These are phyloP conservation scores for Clarireedia hainanense DNA, from an alignment of 2,329 filamentous ascomycete species.

Conservation along the genomic window DNA sequence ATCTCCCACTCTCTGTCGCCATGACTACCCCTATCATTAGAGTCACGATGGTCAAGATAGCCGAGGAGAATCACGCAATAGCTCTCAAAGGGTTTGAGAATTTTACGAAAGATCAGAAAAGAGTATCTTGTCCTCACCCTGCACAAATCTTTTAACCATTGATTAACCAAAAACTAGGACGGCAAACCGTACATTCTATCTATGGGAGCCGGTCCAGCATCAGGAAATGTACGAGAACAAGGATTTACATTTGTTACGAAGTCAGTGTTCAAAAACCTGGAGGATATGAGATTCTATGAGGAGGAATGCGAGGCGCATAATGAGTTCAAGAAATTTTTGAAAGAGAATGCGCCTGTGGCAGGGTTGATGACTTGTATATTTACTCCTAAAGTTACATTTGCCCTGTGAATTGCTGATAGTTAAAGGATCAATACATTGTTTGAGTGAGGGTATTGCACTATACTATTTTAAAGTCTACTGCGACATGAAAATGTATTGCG, in stretches of 20 bases:
- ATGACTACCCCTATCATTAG: constrained; percentile 11
- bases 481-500: neutral
- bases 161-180: constrained; percentile 33
- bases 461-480: neutral
- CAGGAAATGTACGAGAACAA: constrained; percentile 42
- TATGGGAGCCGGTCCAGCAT: constrained; percentile 38
- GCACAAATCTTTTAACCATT: neutral
- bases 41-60: constrained; percentile 13
- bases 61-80: constrained; percentile 4
- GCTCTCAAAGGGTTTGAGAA: constrained; percentile 13
- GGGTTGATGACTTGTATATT: constrained; percentile 19
- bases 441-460: too few species aligned
- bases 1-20: neutral
- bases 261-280: constrained; percentile 44
- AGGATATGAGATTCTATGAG: constrained; percentile 53
- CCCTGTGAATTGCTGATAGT: neutral
- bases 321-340: constrained; percentile 34
- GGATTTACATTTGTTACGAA: constrained; percentile 46
- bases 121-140: neutral
- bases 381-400: neutral
- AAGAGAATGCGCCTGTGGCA: constrained; percentile 11
- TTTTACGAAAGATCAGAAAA: constrained; percentile 13
- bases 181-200: constrained; percentile 49
- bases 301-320: constrained; percentile 45
- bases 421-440: neutral